Percentiles rank a stretch among this genome's conserved stretches.
Conservation (phyloP, 1,284 basidiomycete species). For the Cryptococcus sp. region DNA sequence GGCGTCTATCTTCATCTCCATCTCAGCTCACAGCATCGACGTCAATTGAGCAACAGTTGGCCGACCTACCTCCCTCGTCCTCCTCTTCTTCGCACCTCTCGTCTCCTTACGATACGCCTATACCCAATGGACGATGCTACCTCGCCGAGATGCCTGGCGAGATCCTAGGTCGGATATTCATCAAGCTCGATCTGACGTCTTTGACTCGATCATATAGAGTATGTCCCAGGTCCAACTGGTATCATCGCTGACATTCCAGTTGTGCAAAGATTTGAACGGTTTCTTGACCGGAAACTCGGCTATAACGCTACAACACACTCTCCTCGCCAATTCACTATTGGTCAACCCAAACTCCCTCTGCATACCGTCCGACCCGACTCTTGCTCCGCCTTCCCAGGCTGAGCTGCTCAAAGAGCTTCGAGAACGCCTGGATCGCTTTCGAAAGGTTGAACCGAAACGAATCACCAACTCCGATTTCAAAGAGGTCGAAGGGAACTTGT, state of each 20-base stretch:
- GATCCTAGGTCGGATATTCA: slow-evolving; percentile 28
- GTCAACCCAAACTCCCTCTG: slow-evolving; percentile 49
- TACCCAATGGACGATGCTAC: slow-evolving; percentile 16
- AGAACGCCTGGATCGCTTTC: slow-evolving; percentile 37
- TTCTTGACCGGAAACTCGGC: slow-evolving; percentile 29
- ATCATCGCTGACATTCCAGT: slow-evolving; percentile 9
- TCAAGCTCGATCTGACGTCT: slow-evolving; percentile 21
- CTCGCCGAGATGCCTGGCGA: slow-evolving; percentile 31
- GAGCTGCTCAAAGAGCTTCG: slow-evolving; percentile 33
- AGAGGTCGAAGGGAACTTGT: slow-evolving; percentile 38
- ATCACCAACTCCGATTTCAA: slow-evolving; percentile 21
- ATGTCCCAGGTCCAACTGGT: slow-evolving; percentile 1
- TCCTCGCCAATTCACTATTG: slow-evolving; percentile 69
- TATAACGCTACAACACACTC: slow-evolving; percentile 66
- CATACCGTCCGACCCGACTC: slow-evolving; percentile 14
- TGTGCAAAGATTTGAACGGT: slow-evolving; percentile 30
- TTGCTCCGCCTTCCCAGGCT: slow-evolving; percentile 45
- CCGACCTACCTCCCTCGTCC: too few species aligned
- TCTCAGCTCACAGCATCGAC: neutral
- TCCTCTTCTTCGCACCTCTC: neutral
- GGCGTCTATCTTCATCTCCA: neutral
- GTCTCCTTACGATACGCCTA: slow-evolving; percentile 23
- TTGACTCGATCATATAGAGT: slow-evolving; percentile 21
- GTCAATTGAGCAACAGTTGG: neutral
- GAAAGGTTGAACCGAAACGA: slow-evolving; percentile 26